These are phyloP conservation scores for Dentipellis fragilis DNA, from an alignment of 768 basidiomycete genomes.

Conservation along the genomic window DNA sequence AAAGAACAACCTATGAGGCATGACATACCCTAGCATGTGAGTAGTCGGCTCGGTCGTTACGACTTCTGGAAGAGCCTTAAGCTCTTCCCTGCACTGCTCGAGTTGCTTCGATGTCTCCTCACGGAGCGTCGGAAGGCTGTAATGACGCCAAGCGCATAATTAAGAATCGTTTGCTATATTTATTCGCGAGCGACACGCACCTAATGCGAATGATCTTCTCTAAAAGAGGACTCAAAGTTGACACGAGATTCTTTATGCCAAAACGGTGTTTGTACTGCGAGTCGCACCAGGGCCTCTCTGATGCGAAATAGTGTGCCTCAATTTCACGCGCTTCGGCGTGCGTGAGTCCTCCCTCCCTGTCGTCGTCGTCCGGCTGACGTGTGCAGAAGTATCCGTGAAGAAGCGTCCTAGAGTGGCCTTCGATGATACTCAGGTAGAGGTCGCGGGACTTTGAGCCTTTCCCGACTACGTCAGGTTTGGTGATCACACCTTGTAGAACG, in stretches of 20 bases:
- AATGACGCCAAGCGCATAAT: background rate
- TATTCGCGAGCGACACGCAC: constrained; percentile 6
- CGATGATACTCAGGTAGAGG: constrained; percentile 32
- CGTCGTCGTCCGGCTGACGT: constrained; percentile 28
- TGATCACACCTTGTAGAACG: constrained; percentile 35
- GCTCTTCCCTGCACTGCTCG: constrained; percentile 17
- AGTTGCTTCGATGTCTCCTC: constrained; percentile 18
- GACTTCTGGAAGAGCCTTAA: constrained; percentile 20
- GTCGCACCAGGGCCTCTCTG: constrained; percentile 26
- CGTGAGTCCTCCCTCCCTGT: constrained; percentile 23
- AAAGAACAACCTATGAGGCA: background rate
- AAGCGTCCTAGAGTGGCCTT: constrained; percentile 27
- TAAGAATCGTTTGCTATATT: background rate
- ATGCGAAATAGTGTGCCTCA: constrained; percentile 27
- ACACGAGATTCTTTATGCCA: constrained; percentile 26
- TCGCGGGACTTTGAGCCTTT: constrained; percentile 21
- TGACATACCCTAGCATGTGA: constrained; percentile 1
- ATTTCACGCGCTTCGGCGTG: constrained; percentile 21
- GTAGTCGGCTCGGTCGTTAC: constrained; percentile 26
- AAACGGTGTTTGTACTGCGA: constrained; percentile 21
- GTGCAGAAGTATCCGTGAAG: constrained; percentile 35
- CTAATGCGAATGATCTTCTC: constrained; percentile 24
- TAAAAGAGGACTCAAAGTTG: constrained; percentile 26
- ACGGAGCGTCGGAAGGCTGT: constrained; percentile 17
- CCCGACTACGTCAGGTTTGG: constrained; percentile 37